Base-by-base conservation (phyloP, 805 yeast genomes). In the Myxozyma kluyveri region DNA sequence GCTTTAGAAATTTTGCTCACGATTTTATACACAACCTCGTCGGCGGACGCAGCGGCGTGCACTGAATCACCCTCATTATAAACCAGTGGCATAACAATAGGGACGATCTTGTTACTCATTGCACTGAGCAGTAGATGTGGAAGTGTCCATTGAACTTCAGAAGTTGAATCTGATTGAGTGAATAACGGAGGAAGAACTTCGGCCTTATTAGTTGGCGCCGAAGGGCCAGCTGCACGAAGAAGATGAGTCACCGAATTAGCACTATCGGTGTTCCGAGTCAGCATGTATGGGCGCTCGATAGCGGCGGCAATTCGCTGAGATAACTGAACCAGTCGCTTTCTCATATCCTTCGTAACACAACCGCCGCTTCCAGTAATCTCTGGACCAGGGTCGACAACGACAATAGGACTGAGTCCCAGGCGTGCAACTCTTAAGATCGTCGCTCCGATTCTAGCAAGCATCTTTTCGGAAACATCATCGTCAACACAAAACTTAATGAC, bases 391-490 rank as follows among this genome's bases (percentile, higher is more conserved):
- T 83, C 89, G 26, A 86, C 61, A 1, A 88, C 70, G 32, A 88
- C 74, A 0, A 89, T 69, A 0, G 96, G 95, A 12, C 84, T 79
- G 1, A 86, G 79, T 0, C 97, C 97, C 14, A 86, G 67, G 47
- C 76, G 74, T 12, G 74, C 69, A 63, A 84, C 70, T 48, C 84
- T 70, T 27, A 74, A 69, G 45, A 85, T 67, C 0, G 88, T 82
- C 35, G 75, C 73, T 2, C 82, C 79, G 14, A 85, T 76, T 0
- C 82, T 81, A 18, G 56, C 56, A 64, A 79, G 64, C 3, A 66
- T 64, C 1, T 65, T 63, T 1, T 51, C 51, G 5, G 68, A 46
- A 22, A 79, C 66, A 2, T 66, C 58, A 3, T 67, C 64, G 37
- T 76, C 65, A 29, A 69, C 67, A 23, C 78, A 69, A 38, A 84